A percentile compares a stretch with the other conserved stretches of the same genome.
These are phyloP conservation scores for Hypsizygus ulmarius DNA, from an alignment of 1,284 basidiomycete species.

Conservation along the genomic window DNA sequence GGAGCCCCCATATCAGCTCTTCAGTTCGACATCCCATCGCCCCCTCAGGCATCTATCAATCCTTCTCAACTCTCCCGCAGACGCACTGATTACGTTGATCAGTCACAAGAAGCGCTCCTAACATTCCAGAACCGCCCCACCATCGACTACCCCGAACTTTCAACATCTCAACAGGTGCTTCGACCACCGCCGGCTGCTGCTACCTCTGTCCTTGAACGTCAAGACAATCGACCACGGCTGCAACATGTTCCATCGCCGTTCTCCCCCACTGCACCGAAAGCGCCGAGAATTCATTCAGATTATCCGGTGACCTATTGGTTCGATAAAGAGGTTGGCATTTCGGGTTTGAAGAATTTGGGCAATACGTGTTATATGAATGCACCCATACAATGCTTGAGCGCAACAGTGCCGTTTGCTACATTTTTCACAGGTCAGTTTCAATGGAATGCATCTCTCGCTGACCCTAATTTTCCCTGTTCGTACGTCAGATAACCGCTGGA, in stretches of 20 bases:
- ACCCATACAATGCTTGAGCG: conserved; percentile 92
- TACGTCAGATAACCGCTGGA: conserved; percentile 78
- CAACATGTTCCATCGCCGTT: conserved; percentile 22
- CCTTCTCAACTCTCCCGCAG: conserved; percentile 66
- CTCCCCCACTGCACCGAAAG: conserved; percentile 38
- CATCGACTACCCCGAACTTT: conserved; percentile 82
- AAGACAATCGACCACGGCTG: conserved; percentile 58
- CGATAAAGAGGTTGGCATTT: conserved; percentile 75
- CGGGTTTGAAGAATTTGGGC: conserved; percentile 93
- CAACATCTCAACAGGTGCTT: conserved; percentile 51
- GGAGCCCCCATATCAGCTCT: conserved; percentile 34
- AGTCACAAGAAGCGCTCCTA: conserved; percentile 68
- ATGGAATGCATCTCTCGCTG: not conserved
- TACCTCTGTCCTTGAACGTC: conserved; percentile 61
- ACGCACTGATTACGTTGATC: conserved; percentile 78
- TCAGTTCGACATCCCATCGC: conserved; percentile 50
- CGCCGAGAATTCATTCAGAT: conserved; percentile 64
- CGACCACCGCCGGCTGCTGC: conserved; percentile 78
- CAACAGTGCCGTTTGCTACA: conserved; percentile 85
- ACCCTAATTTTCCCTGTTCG: conserved; percentile 2
- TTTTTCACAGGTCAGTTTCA: conserved; percentile 76
- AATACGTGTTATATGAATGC: conserved; percentile 99
- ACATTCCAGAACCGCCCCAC: conserved; percentile 44
- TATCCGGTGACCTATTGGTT: conserved; percentile 81
- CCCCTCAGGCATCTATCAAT: conserved; percentile 78